Conservation (phyloP, 1,139 yeast species). For the Pichia sp. region DNA sequence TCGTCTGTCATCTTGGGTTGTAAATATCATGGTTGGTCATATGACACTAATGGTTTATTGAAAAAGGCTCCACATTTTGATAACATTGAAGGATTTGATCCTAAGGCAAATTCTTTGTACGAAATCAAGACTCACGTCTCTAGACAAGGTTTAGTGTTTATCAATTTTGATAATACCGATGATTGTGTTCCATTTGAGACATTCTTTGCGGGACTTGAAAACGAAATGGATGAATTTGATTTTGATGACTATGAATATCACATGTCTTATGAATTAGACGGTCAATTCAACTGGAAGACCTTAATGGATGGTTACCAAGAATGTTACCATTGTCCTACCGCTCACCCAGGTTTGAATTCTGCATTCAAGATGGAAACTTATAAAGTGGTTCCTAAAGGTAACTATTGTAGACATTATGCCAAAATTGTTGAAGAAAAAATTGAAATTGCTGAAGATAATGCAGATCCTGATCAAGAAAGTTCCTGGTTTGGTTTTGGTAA, state of each 20-base stretch:
- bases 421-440: slow-evolving; percentile 41
- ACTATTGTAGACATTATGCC: slow-evolving; percentile 57
- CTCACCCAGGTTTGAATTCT: slow-evolving; percentile 50
- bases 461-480: slow-evolving; percentile 29
- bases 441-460: slow-evolving; percentile 30
- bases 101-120: slow-evolving; percentile 46
- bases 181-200: slow-evolving; percentile 37
- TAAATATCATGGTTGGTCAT: slow-evolving; percentile 61
- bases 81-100: slow-evolving; percentile 47
- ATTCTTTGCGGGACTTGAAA: slow-evolving; percentile 43
- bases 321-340: slow-evolving; percentile 61
- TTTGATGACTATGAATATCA: slow-evolving; percentile 54
- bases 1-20: slow-evolving; percentile 49
- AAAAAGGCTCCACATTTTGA: slow-evolving; percentile 58
- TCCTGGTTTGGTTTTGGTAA: slow-evolving; percentile 48
- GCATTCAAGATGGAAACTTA: slow-evolving; percentile 61
- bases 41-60: slow-evolving; percentile 47
- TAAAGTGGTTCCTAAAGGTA: slow-evolving; percentile 49
- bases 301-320: slow-evolving; percentile 63
- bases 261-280: slow-evolving; percentile 58
- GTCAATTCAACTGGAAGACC: slow-evolving; percentile 58
- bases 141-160: slow-evolving; percentile 47
- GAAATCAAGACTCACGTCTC: slow-evolving; percentile 48
- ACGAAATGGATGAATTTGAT: slow-evolving; percentile 48
- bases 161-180: slow-evolving; percentile 39